phyloP scores from a whole-genome alignment of 345 rosid species.

The Euphorbia lathyris region DNA sequence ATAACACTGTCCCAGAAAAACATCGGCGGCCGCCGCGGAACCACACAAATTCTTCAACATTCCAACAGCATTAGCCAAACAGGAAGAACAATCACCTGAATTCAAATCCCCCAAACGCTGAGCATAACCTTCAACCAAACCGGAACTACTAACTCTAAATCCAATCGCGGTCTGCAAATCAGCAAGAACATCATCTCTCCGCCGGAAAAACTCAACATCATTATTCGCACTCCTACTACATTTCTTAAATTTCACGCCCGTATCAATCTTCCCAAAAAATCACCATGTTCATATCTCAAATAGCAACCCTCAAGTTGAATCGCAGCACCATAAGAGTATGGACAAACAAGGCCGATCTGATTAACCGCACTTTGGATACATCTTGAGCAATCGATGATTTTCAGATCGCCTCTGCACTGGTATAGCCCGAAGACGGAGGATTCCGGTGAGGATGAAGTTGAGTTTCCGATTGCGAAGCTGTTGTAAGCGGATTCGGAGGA shows the following conservation, averaged over 20 bases:
- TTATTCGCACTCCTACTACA: too few species aligned
- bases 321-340: too few species aligned
- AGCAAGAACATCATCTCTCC: slow-evolving; percentile 75
- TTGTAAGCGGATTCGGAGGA: slow-evolving; percentile 52
- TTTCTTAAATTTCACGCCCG: too few species aligned
- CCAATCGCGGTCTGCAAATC: slow-evolving; percentile 56
- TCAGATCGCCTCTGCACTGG: slow-evolving; percentile 89
- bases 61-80: slow-evolving; percentile 58
- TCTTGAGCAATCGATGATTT: too few species aligned
- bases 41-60: slow-evolving; percentile 67
- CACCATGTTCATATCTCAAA: too few species aligned
- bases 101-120: slow-evolving; percentile 80
- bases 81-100: slow-evolving; percentile 54
- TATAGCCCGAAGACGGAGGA: slow-evolving; percentile 53
- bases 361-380: too few species aligned
- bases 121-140: too few species aligned
- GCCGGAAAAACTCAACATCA: slow-evolving; percentile 57
- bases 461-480: too few species aligned
- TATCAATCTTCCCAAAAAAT: too few species aligned
- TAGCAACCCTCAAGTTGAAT: too few species aligned
- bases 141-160: slow-evolving; percentile 74
- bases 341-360: too few species aligned
- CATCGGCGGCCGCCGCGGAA: slow-evolving; percentile 78
- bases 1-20: slow-evolving; percentile 76
- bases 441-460: slow-evolving; percentile 35